Conservation (phyloP, 1,284 basidiomycete genomes). For the Tilletiopsis washingtonensis region DNA sequence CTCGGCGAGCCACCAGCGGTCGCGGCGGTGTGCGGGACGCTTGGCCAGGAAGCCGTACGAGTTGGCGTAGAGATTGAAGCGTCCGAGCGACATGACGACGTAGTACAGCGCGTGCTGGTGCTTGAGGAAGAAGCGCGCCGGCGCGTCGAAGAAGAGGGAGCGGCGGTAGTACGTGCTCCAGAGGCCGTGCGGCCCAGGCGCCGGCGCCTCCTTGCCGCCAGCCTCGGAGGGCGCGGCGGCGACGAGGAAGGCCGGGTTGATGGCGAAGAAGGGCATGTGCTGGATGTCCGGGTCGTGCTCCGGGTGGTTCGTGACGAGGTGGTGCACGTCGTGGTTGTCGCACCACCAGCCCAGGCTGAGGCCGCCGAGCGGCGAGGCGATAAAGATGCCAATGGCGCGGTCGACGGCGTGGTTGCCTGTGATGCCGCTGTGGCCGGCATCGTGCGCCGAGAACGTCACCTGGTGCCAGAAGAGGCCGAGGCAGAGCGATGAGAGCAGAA, state of each 20-base stretch:
- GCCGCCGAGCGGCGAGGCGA: conserved; percentile 82
- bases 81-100: conserved; percentile 77
- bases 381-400: conserved; percentile 68
- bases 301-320: conserved; percentile 92
- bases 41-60: conserved; percentile 68
- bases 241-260: conserved; percentile 73
- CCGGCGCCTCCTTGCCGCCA: background rate
- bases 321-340: conserved; percentile 94
- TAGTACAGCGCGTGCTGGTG: conserved; percentile 92
- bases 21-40: conserved; percentile 18
- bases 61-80: conserved; percentile 89
- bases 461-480: conserved; percentile 93
- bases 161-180: conserved; percentile 95
- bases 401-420: conserved; percentile 80
- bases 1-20: conserved; percentile 53
- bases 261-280: conserved; percentile 93
- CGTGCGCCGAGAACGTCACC: conserved; percentile 82
- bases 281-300: conserved; percentile 86
- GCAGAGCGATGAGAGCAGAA: conserved; percentile 64
- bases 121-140: conserved; percentile 62
- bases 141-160: conserved; percentile 68
- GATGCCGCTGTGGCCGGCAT: conserved; percentile 88
- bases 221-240: background rate
- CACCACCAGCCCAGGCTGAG: conserved; percentile 97
- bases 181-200: conserved; percentile 47